Base-by-base conservation (phyloP, 2,329 filamentous ascomycete species). In the Ceratocystis papillata region DNA sequence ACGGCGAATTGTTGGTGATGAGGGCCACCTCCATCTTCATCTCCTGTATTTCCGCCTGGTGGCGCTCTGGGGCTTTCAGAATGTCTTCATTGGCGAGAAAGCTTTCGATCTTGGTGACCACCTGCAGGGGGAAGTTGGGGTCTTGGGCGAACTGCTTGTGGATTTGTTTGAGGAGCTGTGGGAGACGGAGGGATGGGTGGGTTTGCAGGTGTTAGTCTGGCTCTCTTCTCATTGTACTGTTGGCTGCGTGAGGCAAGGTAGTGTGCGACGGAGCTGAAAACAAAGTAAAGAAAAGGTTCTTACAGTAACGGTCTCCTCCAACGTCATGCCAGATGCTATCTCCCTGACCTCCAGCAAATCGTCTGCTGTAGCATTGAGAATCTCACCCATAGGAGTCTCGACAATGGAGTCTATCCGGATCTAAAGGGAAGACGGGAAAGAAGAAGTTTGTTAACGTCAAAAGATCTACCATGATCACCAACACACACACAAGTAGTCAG, bases 1-100 rank as follows among this genome's bases (percentile, higher is more conserved):
- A 84, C 0, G 82, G 82, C 8, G 79, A 81, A 72, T 82, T 79
- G 70, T 79, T 79, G 28, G 76, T 79, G 68, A 82, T 79, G 44
- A 82, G 74, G 0, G 79, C 77, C 0, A 79, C 77, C 70, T 82
- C 78, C 1, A 80, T 74, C 71, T 81, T 82, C 74, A 82, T 80
- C 69, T 81, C 77, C n/a, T 74, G 71, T 63, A 82, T 79, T 30
- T 79, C 68, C 0, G 74, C 72, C n/a, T 72, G 70, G 64, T 79
- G 72, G 68, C 76, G 75, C 53, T 77, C 74, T n/a, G 77, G 77
- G 55, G 75, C 71, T 59, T 71, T 70, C 63, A 76, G 74, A 50
- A 79, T 65, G 25, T 69, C 60, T 1, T 70, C 68, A 46, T 72
- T 71, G 33, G 69, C 71, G 12, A 68, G 57, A 61, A 77, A 77